Base-by-base conservation (phyloP, 2,329 filamentous ascomycete species). In the Colletotrichum phormii region DNA sequence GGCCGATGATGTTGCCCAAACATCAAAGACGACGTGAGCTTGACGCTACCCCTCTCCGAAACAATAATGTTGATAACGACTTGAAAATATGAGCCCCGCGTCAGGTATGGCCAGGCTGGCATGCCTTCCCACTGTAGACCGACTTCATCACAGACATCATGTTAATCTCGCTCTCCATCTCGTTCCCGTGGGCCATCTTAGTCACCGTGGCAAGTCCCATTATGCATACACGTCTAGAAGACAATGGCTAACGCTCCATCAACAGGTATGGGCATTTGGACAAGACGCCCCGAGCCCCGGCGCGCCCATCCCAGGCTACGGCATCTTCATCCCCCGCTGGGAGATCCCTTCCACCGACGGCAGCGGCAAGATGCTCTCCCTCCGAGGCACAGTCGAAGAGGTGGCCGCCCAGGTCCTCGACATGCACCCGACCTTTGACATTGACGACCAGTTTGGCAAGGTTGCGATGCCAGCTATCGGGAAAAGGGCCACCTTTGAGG, bases 331-430 rank as follows among this genome's bases (percentile, higher is more conserved):
- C 5, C 65, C 65, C 7, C 37, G 65, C 6, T 67, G 65, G 65
- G 49, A 55, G 9, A n/a, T 67, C 18, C 46, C 65, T 11, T 26
- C 46, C 8, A 46, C 65, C 29, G 65, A 62, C 65, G 58, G 26
- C 33, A 54, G 49, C 65, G 65, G 65, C 46, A 33, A 54, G 58
- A 62, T n/a, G 18, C 33, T 67, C 12, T 18, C 24, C 49, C 24
- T 67, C 11, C 33, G 58, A 26, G 65, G 65, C 58, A 67, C 65
- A 7, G 33, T 67, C 18, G 58, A 67, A 46, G 57, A 67, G 18
- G 65, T 67, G 22, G 58, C 33, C 22, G 33, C 24, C 7, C 58
- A 55, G 65, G 12, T 67, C 29, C 49, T 18, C 3, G 58, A 42
- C 18, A 42, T 62, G 37, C 5, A 31, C 18, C 57, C 65, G 8